Conservation (phyloP, 306 rosid genomes). For the Dicorynia guianensis region DNA sequence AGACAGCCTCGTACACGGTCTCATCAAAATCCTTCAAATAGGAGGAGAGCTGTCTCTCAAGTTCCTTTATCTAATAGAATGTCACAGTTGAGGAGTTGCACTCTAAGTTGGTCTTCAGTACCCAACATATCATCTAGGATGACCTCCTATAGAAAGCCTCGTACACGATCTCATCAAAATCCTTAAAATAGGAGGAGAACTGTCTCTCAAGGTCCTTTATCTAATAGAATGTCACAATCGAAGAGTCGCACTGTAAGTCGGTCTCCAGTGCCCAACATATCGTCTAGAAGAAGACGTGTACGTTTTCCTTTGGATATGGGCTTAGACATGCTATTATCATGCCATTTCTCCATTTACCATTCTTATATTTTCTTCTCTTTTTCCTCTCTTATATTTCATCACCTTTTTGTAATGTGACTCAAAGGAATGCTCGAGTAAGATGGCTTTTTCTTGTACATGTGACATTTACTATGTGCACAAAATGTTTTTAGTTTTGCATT, state of each 20-base stretch:
- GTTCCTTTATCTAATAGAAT: conserved; percentile 63
- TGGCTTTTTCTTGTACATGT: conserved; percentile 7
- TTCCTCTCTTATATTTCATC: conserved; percentile 3
- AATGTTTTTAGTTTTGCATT: no score
- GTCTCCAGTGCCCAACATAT: conserved; percentile 41
- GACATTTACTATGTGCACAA: no score
- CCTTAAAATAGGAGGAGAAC: conserved; percentile 65
- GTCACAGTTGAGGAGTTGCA: conserved; percentile 68
- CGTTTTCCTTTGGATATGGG: conserved; percentile 86
- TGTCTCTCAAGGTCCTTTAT: conserved; percentile 51
- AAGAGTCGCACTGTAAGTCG: conserved; percentile 64
- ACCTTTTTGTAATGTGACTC: conserved; percentile 11
- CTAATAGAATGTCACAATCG: conserved; percentile 68
- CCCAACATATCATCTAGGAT: conserved; percentile 52
- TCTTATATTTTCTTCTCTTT: not conserved
- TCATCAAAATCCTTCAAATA: conserved; percentile 59
- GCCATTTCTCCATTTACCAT: not conserved
- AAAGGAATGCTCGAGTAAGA: not conserved
- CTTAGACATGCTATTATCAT: conserved; percentile 72
- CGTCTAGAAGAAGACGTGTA: conserved; percentile 63
- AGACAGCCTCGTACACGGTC: conserved; percentile 69
- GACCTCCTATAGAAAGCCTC: no score
- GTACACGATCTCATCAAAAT: conserved; percentile 58
- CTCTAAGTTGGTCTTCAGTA: conserved; percentile 48
- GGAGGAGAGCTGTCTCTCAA: conserved; percentile 63